Evolutionary conservation across 1,284 basidiomycete genomes (phyloP).

Genomic region (Heliocybe sulcata): DNA sequence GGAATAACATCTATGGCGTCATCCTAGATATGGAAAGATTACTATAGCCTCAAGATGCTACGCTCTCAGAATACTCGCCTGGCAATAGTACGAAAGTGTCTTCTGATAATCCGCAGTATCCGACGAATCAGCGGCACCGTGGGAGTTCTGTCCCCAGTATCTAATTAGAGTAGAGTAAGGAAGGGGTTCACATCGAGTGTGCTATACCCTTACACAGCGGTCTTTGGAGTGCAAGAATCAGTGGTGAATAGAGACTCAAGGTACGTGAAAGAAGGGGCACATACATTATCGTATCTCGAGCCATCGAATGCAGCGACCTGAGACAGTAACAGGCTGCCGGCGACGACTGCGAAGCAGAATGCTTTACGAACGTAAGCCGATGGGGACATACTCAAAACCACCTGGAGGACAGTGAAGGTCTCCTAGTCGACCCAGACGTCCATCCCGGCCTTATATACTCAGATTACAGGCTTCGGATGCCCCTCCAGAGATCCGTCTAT

Average conservation of each 20-base stretch:
- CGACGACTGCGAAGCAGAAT: background rate
- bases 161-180: conserved; percentile 21
- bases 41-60: background rate
- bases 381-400: background rate
- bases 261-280: conserved; percentile 12
- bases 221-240: conserved; percentile 22
- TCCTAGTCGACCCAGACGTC: background rate
- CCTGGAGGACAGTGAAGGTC: background rate
- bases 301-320: background rate
- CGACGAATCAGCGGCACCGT: conserved; percentile 43
- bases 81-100: conserved; percentile 48
- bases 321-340: background rate
- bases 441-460: background rate
- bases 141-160: conserved; percentile 67
- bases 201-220: conserved; percentile 37
- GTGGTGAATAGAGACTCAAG: background rate
- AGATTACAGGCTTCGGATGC: background rate
- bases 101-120: conserved; percentile 50
- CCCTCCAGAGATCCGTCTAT: background rate
- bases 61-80: conserved; percentile 25
- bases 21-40: conserved; percentile 29
- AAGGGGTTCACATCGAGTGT: conserved; percentile 3
- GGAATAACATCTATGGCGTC: conserved; percentile 57
- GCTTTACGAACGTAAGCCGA: background rate
- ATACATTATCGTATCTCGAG: conserved; percentile 48